phyloP scores from a whole-genome alignment of 2,329 filamentous ascomycete species.

The Claviceps sp. region DNA sequence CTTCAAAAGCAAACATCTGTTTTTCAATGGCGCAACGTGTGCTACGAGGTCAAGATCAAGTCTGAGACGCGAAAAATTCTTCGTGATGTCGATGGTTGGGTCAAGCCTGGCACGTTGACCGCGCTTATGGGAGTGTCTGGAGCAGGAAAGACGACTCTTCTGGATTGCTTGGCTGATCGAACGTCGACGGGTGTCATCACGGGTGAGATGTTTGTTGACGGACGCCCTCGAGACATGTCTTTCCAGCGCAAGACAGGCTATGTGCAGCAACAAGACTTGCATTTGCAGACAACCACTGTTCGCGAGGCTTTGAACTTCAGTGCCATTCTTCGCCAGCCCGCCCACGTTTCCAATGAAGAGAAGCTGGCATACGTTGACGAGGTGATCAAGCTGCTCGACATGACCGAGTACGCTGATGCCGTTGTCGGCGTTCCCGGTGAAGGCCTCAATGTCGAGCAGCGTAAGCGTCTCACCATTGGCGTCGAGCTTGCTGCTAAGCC shows the following conservation, averaged over 20 bases:
- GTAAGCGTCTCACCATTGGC: slow-evolving; percentile 76
- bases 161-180: slow-evolving; percentile 76
- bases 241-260: slow-evolving; percentile 92
- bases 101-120: slow-evolving; percentile 81
- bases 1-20: slow-evolving; percentile 52
- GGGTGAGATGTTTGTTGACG: slow-evolving; percentile 63
- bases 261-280: slow-evolving; percentile 85
- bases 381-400: slow-evolving; percentile 80
- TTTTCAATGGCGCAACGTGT: slow-evolving; percentile 78
- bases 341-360: slow-evolving; percentile 55
- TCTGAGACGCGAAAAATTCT: slow-evolving; percentile 60
- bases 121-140: slow-evolving; percentile 86
- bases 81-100: slow-evolving; percentile 81
- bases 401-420: slow-evolving; percentile 82
- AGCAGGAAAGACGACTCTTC: slow-evolving; percentile 85
- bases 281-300: slow-evolving; percentile 72
- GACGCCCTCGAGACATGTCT: slow-evolving; percentile 55
- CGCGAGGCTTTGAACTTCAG: slow-evolving; percentile 80
- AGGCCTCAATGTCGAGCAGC: slow-evolving; percentile 61
- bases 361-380: slow-evolving; percentile 82
- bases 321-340: slow-evolving; percentile 72
- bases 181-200: slow-evolving; percentile 80
- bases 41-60: slow-evolving; percentile 70
- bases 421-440: slow-evolving; percentile 83
- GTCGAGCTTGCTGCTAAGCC: slow-evolving; percentile 94